Base-by-base conservation (phyloP, 768 basidiomycete genomes). In the Tephrocybe rancida region DNA sequence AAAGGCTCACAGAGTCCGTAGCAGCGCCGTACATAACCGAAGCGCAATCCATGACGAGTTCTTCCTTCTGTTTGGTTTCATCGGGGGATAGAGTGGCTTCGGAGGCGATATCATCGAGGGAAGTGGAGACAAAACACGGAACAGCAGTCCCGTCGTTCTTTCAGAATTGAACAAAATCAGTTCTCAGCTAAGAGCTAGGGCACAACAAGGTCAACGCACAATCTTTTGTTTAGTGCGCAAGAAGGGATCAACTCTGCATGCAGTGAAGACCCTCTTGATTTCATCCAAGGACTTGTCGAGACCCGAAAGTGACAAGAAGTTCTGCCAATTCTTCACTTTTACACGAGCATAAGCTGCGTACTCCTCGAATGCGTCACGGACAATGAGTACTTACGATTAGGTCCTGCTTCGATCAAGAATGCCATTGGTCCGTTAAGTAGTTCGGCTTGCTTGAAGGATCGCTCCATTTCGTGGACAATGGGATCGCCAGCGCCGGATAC, bases 1-100 rank as follows among this genome's bases (percentile, higher is more conserved):
- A 11, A 19, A 26, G 26, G 48, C 48, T 55, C 43, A 55, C 54
- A 22, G 48, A 50, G n/a, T 55, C 54, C 14, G 54, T 55, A 30
- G 54, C 54, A 34, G 54, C 54, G n/a, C 34, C 54, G 29, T 55
- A 55, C 43, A 44, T 55, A 32, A 55, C 50, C 9, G 61, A 49
- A 16, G 59, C 59, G 9, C 61, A 63, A 35, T 63, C 59, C 44
- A 55, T 52, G 52, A 60, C n/a, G 47, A 60, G 50, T 8, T 59
- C 55, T 47, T 62, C 58, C 43, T 52, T 62, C 27, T 59, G 19
- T 24, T 51, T 39, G 6, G 26, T 34, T 38, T 45, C 54, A 13
- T 32, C 43, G 9, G 30, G 22, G 14, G 54, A 55, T 6, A 55
- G 32, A 38, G 54, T 37, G 27, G 32, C 14, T 3, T 55, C 43